Evolutionary conservation across 495 filamentous ascomycete genomes (phyloP), one percentile per base, ranked within the genome.

Genomic region (Lichina pygmaea): DNA sequence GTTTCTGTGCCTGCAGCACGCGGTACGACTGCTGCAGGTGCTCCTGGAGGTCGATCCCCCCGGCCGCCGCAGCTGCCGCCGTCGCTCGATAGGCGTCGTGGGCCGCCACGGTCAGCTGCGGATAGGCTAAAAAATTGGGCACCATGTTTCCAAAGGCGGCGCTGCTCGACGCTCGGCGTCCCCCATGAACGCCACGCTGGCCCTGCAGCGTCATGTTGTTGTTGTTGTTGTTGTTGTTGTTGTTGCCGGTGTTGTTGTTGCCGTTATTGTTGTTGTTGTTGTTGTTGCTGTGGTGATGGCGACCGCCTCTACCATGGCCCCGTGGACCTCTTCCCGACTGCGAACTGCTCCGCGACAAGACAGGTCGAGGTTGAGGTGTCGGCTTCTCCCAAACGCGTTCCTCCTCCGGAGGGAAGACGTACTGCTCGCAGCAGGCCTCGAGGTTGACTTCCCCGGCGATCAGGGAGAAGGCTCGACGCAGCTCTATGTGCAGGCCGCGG

Each of bases 381-480:
- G 83, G 81, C 58, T 77, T 77, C 53, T 89, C 74, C 58, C 72
- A 84, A 15, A 75, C 65, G 43, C 71, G 73, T 52, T 81, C 76
- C 55, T 93, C 83, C 52, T 91, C 78, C 38, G 74, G 73, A 2
- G 89, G 89, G 52, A 75, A 94, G 37, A 77, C 70, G 52, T 77
- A 95, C 53, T 84, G 69, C 53, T 81, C 77, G 55, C 84, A 93
- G 56, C 79, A 84, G 46, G 77, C 71, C 6, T 70, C 72, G 34
- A 95, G 64, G 52, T 85, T 76, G 8, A 68, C 79, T 37, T 51
- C 58, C 31, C 83, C 67, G 5, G 79, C 67, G 15, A 91, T 66
- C 41, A 79, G 61, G 47, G 81, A 75, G 58, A 92, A 94, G 0
- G 89, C 91, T 52, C 81, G 70, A 52, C 91, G 73, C 40, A 97